Evolutionary conservation across 2,329 filamentous ascomycete genomes (phyloP), one percentile per base, ranked within the genome.

Genomic region (Fusarium beomiforme): DNA sequence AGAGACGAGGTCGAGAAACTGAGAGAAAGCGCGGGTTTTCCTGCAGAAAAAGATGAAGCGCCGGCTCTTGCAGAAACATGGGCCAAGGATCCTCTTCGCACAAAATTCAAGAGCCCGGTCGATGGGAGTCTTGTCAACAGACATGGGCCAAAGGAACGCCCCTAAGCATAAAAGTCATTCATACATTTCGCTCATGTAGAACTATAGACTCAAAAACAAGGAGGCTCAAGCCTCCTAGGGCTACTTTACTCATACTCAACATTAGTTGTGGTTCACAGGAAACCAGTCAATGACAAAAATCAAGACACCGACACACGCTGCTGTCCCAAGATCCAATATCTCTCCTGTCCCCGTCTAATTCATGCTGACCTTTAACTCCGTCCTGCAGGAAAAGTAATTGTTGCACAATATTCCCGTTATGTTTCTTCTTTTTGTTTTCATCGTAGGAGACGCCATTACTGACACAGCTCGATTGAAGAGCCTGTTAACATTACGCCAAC

Each of bases 31-130:
- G 83, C 92, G 63, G 95, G 94, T 2, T 89, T 92, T 68, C 88
- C 92, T 2, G 73, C 73, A n/a, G 94, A 97, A 65, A 92, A 97
- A 73, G 93, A 97, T 74, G 90, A 92, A 1, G 91, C 92, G 72
- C 87, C 90, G 50, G 92, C 90, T 12, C 82, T 95, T 31, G 93
- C 92, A 1, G 93, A 95, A 80, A 97, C 94, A 3, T 98, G 93
- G 91, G 84, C 87, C 4, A 82, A 82, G 51, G 87, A 88, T 66
- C 85, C 84, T 19, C 79, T 79, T 36, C 79, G 82, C 46, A 83
- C 83, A 59, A 83, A 80, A 60, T 88, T 85, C 74, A 85, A 81
- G 78, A 89, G 87, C 66, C 81, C 83, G 7, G 85, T 89, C 10
- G 87, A 89, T 59, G 85, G 84, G 39, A 87, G 87, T 71, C 76